Conservation (phyloP, 1,284 basidiomycete species). For the Wallemia ichthyophaga region DNA sequence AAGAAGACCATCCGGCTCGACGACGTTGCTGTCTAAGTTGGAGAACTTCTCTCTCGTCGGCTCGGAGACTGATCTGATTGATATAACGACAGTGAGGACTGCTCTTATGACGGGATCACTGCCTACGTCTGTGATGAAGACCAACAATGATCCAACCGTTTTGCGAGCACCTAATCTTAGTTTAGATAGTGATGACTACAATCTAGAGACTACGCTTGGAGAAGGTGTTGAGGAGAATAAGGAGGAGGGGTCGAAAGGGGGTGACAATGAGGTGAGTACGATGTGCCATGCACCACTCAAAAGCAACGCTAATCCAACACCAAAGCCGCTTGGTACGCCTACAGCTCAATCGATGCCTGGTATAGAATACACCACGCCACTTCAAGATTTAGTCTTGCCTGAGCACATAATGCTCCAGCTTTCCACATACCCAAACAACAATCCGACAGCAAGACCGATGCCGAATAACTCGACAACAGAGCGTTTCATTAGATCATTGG, state of each 20-base stretch:
- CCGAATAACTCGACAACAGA: constrained; percentile 23
- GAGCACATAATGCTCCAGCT: constrained; percentile 54
- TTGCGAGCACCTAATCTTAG: background rate
- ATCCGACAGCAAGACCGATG: constrained; percentile 16
- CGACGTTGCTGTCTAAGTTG: constrained; percentile 49
- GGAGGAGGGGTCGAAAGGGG: background rate
- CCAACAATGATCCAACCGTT: constrained; percentile 7
- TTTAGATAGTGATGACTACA: background rate
- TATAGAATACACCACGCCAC: background rate
- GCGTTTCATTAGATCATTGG: constrained; percentile 39
- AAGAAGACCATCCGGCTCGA: constrained; percentile 64
- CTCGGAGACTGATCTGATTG: constrained; percentile 29
- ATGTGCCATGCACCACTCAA: too few relatives aligned
- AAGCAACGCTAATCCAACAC: too few relatives aligned
- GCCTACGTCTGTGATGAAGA: constrained; percentile 21
- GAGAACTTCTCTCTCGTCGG: constrained; percentile 68
- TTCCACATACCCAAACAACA: constrained; percentile 38
- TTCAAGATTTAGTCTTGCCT: constrained; percentile 1
- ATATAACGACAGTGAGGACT: constrained; percentile 5
- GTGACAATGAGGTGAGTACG: background rate
- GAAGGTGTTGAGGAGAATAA: background rate
- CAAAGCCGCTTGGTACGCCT: too few relatives aligned
- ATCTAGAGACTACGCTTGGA: background rate
- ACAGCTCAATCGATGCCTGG: background rate
- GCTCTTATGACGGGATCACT: constrained; percentile 20